Evolutionary conservation across 495 filamentous ascomycete genomes (phyloP), one percentile per base, ranked within the genome.

Genomic region (Daldinia vernicosa): DNA sequence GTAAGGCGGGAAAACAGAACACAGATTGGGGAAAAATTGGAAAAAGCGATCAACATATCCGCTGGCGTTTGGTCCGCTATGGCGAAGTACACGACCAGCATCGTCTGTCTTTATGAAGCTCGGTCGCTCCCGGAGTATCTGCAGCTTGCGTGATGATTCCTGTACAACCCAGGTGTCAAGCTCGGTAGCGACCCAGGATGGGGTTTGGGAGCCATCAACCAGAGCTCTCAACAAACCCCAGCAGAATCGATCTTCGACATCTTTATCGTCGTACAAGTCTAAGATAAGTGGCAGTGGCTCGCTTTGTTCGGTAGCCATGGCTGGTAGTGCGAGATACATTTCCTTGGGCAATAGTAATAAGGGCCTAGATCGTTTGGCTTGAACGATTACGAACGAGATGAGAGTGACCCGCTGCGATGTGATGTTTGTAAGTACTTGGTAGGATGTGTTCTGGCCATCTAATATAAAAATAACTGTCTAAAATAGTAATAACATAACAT

Each of bases 21-120:
- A 69, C 7, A 63, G 26, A 12, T 35, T 59, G 2, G 66, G 66
- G 28, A 69, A 69, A 22, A 43, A 45, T 35, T 59, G 60, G 15
- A 69, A 69, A 45, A 69, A 69, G 26, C n/a, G 59, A 6, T 63
- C 43, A 8, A 51, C 66, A 15, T 63, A 69, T 69, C 60, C 66
- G 26, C 66, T 59, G 5, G 66, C 66, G 27, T 69, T 59, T 33
- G 66, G 66, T 7, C 6, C 58, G 33, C 54, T 53, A 37, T 6
- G n/a, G 6, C 60, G 66, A 27, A 54, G 32, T 12, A 69, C n/a
- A 6, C 43, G 24, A 6, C 66, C 66, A 22, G 19, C 14, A 2
- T 63, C 60, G 11, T 63, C 43, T 45, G 33, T 59, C 33, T 63
- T 22, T 19, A 69, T 39, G 43, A 63, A 35, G 30, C 63, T 32